A percentile compares a stretch with the other conserved stretches of the same genome.
phyloP scores from a whole-genome alignment of 352 stramenopile genomes.

The Phytophthora citricola region DNA sequence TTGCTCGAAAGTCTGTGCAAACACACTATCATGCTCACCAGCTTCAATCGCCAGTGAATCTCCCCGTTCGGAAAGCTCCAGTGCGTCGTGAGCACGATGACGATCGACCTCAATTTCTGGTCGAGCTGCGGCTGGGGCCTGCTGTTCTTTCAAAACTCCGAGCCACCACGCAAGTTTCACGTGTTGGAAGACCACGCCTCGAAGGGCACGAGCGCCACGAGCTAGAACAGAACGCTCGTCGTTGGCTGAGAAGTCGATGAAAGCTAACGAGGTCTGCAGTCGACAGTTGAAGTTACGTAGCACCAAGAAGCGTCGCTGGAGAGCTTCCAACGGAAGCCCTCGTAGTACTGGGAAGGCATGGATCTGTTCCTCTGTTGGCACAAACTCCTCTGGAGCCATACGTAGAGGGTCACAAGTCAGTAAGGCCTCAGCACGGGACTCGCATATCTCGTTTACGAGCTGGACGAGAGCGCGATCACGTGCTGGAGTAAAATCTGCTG shows the following conservation, averaged over 20 bases:
- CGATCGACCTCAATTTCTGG: conserved; percentile 90
- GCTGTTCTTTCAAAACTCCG: conserved; percentile 87
- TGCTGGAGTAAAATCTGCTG: conserved; percentile 64
- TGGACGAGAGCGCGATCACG: conserved; percentile 81
- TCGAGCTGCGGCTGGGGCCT: conserved; percentile 76
- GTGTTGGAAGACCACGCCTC: conserved; percentile 85
- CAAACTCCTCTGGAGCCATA: conserved; percentile 85
- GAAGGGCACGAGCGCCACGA: conserved; percentile 59
- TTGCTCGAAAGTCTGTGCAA: conserved; percentile 88
- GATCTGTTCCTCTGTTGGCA: conserved; percentile 70
- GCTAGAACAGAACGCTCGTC: conserved; percentile 72
- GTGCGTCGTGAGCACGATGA: conserved; percentile 71
- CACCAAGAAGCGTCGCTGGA: conserved; percentile 86
- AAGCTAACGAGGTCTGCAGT: conserved; percentile 85
- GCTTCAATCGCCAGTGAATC: conserved; percentile 31
- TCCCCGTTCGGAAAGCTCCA: conserved; percentile 48
- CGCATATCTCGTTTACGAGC: conserved; percentile 87
- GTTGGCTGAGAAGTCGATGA: conserved; percentile 83
- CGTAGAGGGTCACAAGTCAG: conserved; percentile 85
- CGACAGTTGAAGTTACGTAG: conserved; percentile 90
- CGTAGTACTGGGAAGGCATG: conserved; percentile 55
- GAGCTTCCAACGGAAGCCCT: conserved; percentile 51
- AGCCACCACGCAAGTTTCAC: conserved; percentile 92
- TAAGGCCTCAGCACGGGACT: conserved; percentile 74
- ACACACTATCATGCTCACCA: conserved; percentile 80